These are phyloP conservation scores for Ottelia alismoides DNA, from an alignment of 106 monocot genomes.

Conservation along the genomic window DNA sequence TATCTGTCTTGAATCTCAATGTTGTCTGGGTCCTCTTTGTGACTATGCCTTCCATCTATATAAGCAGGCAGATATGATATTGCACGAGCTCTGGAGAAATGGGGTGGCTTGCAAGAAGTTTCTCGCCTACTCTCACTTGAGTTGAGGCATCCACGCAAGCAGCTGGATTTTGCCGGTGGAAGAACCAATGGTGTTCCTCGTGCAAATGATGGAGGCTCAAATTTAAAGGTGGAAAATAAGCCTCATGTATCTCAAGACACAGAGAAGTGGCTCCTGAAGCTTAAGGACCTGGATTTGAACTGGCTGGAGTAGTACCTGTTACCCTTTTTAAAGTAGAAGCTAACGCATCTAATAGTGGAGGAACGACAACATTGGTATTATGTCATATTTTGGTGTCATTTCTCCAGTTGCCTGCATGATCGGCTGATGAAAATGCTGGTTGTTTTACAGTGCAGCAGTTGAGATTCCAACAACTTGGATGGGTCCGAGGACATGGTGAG, in stretches of 20 bases:
- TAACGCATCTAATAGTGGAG: no score
- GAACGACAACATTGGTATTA: no score
- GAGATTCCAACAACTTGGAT: no score
- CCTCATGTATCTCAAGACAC: constrained; percentile 50
- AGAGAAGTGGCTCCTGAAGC: constrained; percentile 74
- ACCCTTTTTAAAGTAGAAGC: no score
- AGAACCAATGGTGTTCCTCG: constrained; percentile 6
- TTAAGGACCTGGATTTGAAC: constrained; percentile 74
- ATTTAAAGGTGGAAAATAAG: constrained; percentile 16
- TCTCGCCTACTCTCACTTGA: constrained; percentile 75
- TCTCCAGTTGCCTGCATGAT: no score
- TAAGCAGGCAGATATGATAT: constrained; percentile 78
- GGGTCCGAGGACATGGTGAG: no score
- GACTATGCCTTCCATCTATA: no score
- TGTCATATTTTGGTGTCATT: no score
- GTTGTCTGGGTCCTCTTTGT: no score
- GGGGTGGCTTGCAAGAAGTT: constrained; percentile 94
- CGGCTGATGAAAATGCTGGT: no score
- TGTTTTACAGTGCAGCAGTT: no score
- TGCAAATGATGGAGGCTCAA: neutral
- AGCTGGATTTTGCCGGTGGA: constrained; percentile 8
- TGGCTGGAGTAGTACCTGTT: constrained; percentile 70
- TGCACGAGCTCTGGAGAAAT: constrained; percentile 93
- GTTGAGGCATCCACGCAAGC: constrained; percentile 39
- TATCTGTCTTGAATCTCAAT: no score